Percentiles rank a stretch among this genome's conserved stretches.
Conservation (phyloP, 768 basidiomycete genomes). For the Kockovaella imperatae region DNA sequence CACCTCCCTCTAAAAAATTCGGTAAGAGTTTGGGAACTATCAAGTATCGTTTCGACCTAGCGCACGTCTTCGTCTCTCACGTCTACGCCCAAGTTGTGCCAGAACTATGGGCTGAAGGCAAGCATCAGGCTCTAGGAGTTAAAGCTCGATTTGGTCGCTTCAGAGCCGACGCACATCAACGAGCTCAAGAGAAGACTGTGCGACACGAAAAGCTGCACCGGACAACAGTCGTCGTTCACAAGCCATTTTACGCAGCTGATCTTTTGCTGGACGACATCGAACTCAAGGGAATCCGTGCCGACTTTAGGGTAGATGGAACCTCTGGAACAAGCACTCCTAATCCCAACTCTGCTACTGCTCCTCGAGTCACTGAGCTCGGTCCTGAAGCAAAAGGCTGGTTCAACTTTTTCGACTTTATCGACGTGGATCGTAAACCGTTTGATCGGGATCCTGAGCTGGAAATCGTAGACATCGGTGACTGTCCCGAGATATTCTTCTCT, state of each 20-base stretch:
- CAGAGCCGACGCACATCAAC: slow-evolving; percentile 85
- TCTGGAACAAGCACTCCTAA: background rate
- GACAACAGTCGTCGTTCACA: slow-evolving; percentile 59
- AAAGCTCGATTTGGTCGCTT: slow-evolving; percentile 75
- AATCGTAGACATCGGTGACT: slow-evolving; percentile 63
- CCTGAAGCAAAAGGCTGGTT: slow-evolving; percentile 53
- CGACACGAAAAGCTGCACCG: slow-evolving; percentile 54
- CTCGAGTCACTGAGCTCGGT: slow-evolving; percentile 23
- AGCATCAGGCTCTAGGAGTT: slow-evolving; percentile 71
- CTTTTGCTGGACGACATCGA: slow-evolving; percentile 69
- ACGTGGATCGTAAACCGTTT: slow-evolving; percentile 59
- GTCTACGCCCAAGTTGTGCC: slow-evolving; percentile 72
- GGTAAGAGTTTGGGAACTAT: slow-evolving; percentile 79
- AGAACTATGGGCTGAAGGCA: slow-evolving; percentile 72
- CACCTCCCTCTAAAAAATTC: slow-evolving; percentile 73
- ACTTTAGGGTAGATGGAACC: slow-evolving; percentile 51
- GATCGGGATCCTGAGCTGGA: slow-evolving; percentile 56
- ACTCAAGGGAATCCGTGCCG: slow-evolving; percentile 67
- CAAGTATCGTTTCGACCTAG: slow-evolving; percentile 65
- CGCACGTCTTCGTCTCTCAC: slow-evolving; percentile 75
- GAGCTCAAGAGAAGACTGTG: slow-evolving; percentile 68
- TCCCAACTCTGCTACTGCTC: background rate
- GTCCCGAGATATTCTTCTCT: slow-evolving; percentile 76
- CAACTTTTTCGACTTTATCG: slow-evolving; percentile 72
- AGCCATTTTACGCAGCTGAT: slow-evolving; percentile 81